Evolutionary conservation across 2,329 filamentous ascomycete genomes (phyloP), one percentile per base, ranked within the genome.

Genomic region (Colletotrichum kahawae): DNA sequence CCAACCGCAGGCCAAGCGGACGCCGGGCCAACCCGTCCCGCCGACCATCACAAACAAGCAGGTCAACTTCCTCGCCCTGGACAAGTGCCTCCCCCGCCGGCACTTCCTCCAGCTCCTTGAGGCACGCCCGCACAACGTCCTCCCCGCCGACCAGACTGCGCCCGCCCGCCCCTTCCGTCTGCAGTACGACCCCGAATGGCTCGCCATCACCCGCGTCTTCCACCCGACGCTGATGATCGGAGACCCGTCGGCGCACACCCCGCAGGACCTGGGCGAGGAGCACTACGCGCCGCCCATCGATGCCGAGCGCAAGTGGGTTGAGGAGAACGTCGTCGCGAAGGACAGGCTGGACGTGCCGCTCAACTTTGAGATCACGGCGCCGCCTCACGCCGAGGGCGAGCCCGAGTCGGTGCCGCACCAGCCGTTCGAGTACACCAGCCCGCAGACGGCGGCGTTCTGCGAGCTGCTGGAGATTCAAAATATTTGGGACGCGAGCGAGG

Each of bases 111-210:
- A 98, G 79, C 87, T 98, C 4, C 87, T 94, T 38, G 90, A 94
- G 36, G 86, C 96, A 21, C 81, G 85, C 4, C 87, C 92, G 4
- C 80, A 75, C 71, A 59, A 74, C 54, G 60, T 66, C 14, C 64
- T 68, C 29, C 64, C 56, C 57, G 51, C 34, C 62, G 24, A 68
- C 63, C 13, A 64, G 76, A 65, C 79, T 31, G 10, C 85, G 36
- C 65, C 67, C 29, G 21, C 80, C 18, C 84, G 87, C 3, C 92
- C 92, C 1, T 90, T 92, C 78, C 87, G 86, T 13, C 88, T 98
- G 1, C 87, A 92, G 63, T 98, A 99, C 82, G 97, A 99, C 83
- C 92, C 93, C 13, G 97, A 99, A 85, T 99, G 96, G 96, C 92
- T 99, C 9, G 94, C 97, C 56, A 98, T 99, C 77, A 96, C 93